Conservation (phyloP, 2,329 filamentous ascomycete genomes). For the Penicillium sp. region DNA sequence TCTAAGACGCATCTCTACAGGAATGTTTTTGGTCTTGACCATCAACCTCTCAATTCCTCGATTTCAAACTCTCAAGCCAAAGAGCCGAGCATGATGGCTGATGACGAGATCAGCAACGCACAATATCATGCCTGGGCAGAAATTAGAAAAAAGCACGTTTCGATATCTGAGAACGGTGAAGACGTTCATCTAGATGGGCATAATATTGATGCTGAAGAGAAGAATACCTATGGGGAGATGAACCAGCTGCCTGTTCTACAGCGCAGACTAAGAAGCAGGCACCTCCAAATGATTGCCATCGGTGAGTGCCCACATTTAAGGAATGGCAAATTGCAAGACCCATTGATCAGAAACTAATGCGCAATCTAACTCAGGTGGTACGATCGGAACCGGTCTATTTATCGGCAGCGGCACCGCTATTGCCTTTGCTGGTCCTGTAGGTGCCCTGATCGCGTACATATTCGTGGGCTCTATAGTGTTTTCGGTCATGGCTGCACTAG, state of each 20-base stretch:
- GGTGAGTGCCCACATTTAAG: constrained; percentile 1
- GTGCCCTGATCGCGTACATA: constrained; percentile 68
- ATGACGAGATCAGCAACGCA: constrained; percentile 3
- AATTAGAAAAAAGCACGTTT: not conserved
- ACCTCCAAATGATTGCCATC: constrained; percentile 18
- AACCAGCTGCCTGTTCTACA: constrained; percentile 14
- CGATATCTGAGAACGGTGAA: not conserved
- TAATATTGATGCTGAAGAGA: constrained; percentile 11
- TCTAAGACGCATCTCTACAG: not conserved
- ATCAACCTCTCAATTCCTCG: not conserved
- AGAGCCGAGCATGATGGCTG: not conserved
- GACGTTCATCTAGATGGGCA: not conserved
- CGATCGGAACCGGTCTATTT: constrained; percentile 74
- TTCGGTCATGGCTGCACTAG: constrained; percentile 69
- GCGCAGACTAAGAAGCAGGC: constrained; percentile 14
- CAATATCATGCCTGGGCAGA: not conserved
- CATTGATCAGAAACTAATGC: not conserved
- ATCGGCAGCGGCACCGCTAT: constrained; percentile 68
- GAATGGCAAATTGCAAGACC: not conserved
- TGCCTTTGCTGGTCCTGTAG: constrained; percentile 65
- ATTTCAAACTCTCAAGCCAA: not conserved
- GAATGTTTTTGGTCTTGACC: not conserved
- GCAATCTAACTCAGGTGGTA: constrained; percentile 53
- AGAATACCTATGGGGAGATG: constrained; percentile 7
- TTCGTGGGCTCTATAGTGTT: constrained; percentile 74